A percentile compares a stretch with the other conserved stretches of the same genome.
Evolutionary conservation across 2,329 filamentous ascomycete genomes (phyloP).

Genomic region (Aspergillus glaucus): DNA sequence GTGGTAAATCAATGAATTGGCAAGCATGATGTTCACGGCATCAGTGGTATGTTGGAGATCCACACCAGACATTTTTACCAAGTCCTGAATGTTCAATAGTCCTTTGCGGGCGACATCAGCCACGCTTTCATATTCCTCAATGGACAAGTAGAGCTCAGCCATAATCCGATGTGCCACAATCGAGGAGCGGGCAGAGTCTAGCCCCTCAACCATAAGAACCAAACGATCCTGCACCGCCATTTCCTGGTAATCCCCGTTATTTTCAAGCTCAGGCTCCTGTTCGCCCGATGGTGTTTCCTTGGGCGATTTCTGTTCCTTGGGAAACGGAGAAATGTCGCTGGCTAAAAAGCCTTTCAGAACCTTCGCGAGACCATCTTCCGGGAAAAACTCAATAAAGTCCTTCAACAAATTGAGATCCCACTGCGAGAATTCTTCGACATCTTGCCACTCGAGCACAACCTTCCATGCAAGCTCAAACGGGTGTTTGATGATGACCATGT

Average conservation of each 20-base stretch:
- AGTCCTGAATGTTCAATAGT: slow-evolving; percentile 52
- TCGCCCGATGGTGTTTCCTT: slow-evolving; percentile 5
- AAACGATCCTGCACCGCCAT: slow-evolving; percentile 74
- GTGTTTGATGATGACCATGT: slow-evolving; percentile 95
- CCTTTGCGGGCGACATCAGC: slow-evolving; percentile 75
- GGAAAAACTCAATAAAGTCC: slow-evolving; percentile 78
- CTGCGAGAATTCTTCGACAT: slow-evolving; percentile 65
- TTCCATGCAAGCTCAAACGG: slow-evolving; percentile 87
- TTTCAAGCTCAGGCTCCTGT: slow-evolving; percentile 26
- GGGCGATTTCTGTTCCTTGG: slow-evolving; percentile 23
- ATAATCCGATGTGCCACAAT: slow-evolving; percentile 77
- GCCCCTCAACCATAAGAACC: slow-evolving; percentile 71
- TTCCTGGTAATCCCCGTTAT: slow-evolving; percentile 36
- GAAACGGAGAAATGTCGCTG: slow-evolving; percentile 79
- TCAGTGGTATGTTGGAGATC: slow-evolving; percentile 64
- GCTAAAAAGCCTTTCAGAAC: slow-evolving; percentile 75
- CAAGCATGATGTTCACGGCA: slow-evolving; percentile 69
- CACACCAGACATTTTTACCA: slow-evolving; percentile 63
- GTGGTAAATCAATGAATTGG: slow-evolving; percentile 81
- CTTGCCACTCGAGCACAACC: slow-evolving; percentile 82
- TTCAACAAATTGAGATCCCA: slow-evolving; percentile 73
- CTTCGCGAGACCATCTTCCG: slow-evolving; percentile 72
- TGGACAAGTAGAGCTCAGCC: slow-evolving; percentile 71
- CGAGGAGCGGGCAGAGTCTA: slow-evolving; percentile 59
- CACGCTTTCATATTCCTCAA: slow-evolving; percentile 78